phyloP scores from a whole-genome alignment of 306 rosid species.

The Dryas drummondii region DNA sequence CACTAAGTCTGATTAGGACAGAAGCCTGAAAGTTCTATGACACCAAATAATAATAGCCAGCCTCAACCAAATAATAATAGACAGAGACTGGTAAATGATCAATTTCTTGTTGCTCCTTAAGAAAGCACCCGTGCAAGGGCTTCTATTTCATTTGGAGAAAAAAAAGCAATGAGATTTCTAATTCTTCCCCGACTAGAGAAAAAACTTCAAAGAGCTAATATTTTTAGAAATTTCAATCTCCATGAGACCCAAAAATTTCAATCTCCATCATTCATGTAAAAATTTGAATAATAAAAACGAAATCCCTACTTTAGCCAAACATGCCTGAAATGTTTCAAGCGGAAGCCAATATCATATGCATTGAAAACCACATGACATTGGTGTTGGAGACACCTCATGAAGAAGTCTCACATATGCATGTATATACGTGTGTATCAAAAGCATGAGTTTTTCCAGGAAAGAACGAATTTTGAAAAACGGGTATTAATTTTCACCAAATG shows the following conservation, averaged over 20 bases:
- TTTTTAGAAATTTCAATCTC: not conserved
- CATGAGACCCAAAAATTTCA: not conserved
- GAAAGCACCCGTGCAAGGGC: not conserved
- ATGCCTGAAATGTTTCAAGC: not conserved
- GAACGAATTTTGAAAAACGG: slow-evolving; percentile 13
- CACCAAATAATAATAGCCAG: not conserved
- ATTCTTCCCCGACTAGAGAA: not conserved
- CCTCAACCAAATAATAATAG: not conserved
- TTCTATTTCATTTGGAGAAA: not conserved
- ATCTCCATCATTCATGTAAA: not conserved
- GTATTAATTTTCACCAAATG: slow-evolving; percentile 17
- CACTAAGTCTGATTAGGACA: not conserved
- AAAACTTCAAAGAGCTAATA: not conserved
- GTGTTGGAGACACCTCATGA: not conserved
- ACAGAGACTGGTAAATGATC: not conserved
- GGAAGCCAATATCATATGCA: not conserved
- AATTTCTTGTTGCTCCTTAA: not conserved
- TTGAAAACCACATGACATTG: not conserved
- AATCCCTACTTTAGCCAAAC: not conserved
- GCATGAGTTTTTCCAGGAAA: slow-evolving; percentile 17
- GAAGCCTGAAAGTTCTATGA: not conserved
- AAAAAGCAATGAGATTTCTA: not conserved
- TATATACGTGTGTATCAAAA: not conserved
- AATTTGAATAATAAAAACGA: too few relatives aligned
- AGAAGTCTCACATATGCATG: not conserved